Conservation (phyloP, 768 basidiomycete genomes). For the Pulveroboletus sp. region DNA sequence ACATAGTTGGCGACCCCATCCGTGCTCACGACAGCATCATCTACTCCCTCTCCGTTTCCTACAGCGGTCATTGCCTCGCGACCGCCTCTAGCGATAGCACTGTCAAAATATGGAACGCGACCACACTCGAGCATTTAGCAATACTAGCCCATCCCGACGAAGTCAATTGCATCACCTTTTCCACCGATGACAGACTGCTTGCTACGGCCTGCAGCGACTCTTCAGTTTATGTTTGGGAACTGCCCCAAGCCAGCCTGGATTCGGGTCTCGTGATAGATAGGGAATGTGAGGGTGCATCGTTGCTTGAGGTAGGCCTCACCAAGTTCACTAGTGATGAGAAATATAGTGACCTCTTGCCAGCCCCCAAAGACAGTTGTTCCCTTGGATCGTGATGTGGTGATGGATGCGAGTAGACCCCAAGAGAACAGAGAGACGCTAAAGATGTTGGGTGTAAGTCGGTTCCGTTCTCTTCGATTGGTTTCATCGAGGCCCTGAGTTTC, state of each 20-base stretch:
- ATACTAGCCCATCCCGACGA: constrained; percentile 20
- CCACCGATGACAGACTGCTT: constrained; percentile 26
- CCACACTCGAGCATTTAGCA: constrained; percentile 23
- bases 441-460: constrained; percentile 16
- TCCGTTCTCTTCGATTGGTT: not conserved
- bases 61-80: constrained; percentile 24
- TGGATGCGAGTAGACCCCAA: not conserved
- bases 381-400: not conserved
- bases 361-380: constrained; percentile 3
- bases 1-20: constrained; percentile 19
- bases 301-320: constrained; percentile 23
- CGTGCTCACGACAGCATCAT: constrained; percentile 23
- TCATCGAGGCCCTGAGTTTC: constrained; percentile 4
- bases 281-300: constrained; percentile 18
- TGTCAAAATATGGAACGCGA: constrained; percentile 29
- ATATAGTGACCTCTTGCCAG: constrained; percentile 11
- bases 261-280: constrained; percentile 26
- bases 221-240: constrained; percentile 28
- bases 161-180: constrained; percentile 29
- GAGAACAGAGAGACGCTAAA: constrained; percentile 9
- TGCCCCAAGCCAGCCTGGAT: constrained; percentile 26
- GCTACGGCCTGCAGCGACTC: constrained; percentile 31
- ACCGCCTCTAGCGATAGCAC: constrained; percentile 29
- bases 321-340: not conserved
- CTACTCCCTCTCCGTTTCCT: constrained; percentile 25